A percentile compares a stretch with the other conserved stretches of the same genome.
Evolutionary conservation across 768 basidiomycete genomes (phyloP).

Genomic region (Dentipellis sp.): DNA sequence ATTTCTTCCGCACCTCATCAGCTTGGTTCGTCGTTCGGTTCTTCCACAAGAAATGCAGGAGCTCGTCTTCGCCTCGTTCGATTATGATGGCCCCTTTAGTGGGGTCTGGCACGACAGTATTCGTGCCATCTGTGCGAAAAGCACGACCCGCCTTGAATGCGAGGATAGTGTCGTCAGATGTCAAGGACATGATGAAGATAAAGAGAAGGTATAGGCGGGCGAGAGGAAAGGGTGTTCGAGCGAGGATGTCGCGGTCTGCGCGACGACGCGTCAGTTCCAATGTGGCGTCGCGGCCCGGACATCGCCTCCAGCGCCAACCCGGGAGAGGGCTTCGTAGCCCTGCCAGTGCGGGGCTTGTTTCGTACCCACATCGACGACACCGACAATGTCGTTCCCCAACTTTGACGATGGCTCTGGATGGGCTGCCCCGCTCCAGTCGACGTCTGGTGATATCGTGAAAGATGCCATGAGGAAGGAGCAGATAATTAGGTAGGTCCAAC

Average conservation of each 20-base stretch:
- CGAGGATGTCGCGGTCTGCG: not conserved
- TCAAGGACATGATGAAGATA: not conserved
- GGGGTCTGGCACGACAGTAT: slow-evolving; percentile 55
- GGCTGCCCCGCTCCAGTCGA: slow-evolving; percentile 22
- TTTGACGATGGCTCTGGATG: slow-evolving; percentile 13
- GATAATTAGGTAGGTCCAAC: slow-evolving; percentile 53
- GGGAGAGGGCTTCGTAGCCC: too few species aligned
- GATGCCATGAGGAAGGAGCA: slow-evolving; percentile 75
- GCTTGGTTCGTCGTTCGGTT: slow-evolving; percentile 50
- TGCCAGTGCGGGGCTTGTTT: too few species aligned
- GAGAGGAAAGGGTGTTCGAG: not conserved
- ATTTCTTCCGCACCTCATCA: slow-evolving; percentile 44
- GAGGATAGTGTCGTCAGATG: slow-evolving; percentile 19
- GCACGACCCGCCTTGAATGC: slow-evolving; percentile 69
- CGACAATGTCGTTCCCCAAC: slow-evolving; percentile 1
- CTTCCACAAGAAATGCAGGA: slow-evolving; percentile 77
- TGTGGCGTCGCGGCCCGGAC: not conserved
- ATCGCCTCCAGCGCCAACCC: not conserved
- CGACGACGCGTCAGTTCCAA: slow-evolving; percentile 6
- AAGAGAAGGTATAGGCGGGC: not conserved
- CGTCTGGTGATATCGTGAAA: slow-evolving; percentile 55
- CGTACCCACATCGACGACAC: not conserved
- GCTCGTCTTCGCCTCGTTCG: slow-evolving; percentile 61
- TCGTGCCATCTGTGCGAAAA: slow-evolving; percentile 55
- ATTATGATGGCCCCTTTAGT: slow-evolving; percentile 70